phyloP scores from a whole-genome alignment of 257 asterid genomes.

The Solanum virginianum region DNA sequence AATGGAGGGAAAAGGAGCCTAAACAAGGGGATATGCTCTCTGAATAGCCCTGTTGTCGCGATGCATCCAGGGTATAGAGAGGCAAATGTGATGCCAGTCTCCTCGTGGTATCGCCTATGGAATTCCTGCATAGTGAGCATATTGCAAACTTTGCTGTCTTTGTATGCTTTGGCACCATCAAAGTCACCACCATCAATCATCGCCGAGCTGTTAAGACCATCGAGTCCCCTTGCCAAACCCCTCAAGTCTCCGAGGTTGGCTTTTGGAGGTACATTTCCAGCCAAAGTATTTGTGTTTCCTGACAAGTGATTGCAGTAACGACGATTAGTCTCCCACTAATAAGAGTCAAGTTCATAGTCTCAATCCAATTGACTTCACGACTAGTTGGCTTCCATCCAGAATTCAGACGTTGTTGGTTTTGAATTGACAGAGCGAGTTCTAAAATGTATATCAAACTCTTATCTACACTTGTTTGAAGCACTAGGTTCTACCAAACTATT shows the following conservation, averaged over 20 bases:
- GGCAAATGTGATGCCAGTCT: constrained; percentile 76
- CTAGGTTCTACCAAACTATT: background rate
- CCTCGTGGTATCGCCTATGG: constrained; percentile 81
- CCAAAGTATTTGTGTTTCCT: constrained; percentile 91
- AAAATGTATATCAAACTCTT: background rate
- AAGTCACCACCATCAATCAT: constrained; percentile 88
- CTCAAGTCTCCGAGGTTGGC: constrained; percentile 86
- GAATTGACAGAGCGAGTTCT: background rate
- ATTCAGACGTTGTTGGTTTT: background rate
- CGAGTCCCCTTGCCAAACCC: constrained; percentile 70
- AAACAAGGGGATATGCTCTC: constrained; percentile 86
- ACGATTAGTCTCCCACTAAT: background rate
- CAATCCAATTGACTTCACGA: background rate
- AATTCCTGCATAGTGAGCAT: constrained; percentile 96
- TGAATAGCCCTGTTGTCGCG: constrained; percentile 83
- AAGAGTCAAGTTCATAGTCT: background rate
- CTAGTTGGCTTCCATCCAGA: background rate
- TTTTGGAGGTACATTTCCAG: constrained; percentile 95
- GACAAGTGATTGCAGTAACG: background rate
- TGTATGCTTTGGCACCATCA: constrained; percentile 95
- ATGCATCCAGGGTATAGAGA: constrained; percentile 95
- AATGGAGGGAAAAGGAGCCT: constrained; percentile 80
- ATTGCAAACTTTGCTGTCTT: constrained; percentile 96
- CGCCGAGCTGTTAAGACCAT: constrained; percentile 59
- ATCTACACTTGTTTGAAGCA: background rate